Evolutionary conservation across 805 yeast genomes (phyloP).

Genomic region (Suhomyces pyralidae): DNA sequence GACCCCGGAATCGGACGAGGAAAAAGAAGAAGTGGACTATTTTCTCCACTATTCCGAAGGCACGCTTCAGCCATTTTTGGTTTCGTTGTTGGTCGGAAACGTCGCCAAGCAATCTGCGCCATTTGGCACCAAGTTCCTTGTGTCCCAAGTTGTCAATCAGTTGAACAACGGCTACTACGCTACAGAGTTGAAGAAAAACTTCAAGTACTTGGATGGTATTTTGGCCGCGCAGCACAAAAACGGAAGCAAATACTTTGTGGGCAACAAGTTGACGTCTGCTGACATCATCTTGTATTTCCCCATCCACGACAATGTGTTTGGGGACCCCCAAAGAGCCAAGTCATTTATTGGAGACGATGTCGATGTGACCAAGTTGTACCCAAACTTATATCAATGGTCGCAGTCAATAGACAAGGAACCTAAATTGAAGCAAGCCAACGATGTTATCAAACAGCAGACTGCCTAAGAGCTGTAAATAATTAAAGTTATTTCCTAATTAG

Average conservation of each 20-base stretch:
- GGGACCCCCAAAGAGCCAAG: conserved; percentile 1
- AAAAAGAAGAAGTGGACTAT: conserved; percentile 31
- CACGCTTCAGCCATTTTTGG: conserved; percentile 20
- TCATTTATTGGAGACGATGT: conserved; percentile 1
- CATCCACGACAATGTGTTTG: conserved; percentile 17
- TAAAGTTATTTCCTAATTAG: not conserved
- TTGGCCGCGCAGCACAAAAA: conserved; percentile 22
- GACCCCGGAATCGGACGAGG: conserved; percentile 35
- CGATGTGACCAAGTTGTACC: conserved; percentile 13
- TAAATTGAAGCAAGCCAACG: conserved; percentile 13
- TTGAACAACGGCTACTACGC: conserved; percentile 26
- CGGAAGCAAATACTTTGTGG: conserved; percentile 26
- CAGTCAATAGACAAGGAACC: conserved; percentile 13
- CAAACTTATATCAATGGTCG: conserved; percentile 24
- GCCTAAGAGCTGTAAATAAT: not conserved
- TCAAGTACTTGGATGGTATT: conserved; percentile 28
- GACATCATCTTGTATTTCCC: conserved; percentile 40
- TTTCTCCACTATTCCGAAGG: conserved; percentile 26
- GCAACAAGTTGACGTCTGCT: conserved; percentile 35
- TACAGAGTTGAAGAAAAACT: conserved; percentile 21
- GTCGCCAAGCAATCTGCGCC: conserved; percentile 29
- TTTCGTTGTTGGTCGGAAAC: conserved; percentile 20
- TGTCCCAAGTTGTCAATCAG: conserved; percentile 16
- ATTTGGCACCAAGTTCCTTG: conserved; percentile 21
- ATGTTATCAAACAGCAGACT: not conserved